phyloP scores from a whole-genome alignment of 2,329 filamentous ascomycete genomes.

The Cladosporium sp. region DNA sequence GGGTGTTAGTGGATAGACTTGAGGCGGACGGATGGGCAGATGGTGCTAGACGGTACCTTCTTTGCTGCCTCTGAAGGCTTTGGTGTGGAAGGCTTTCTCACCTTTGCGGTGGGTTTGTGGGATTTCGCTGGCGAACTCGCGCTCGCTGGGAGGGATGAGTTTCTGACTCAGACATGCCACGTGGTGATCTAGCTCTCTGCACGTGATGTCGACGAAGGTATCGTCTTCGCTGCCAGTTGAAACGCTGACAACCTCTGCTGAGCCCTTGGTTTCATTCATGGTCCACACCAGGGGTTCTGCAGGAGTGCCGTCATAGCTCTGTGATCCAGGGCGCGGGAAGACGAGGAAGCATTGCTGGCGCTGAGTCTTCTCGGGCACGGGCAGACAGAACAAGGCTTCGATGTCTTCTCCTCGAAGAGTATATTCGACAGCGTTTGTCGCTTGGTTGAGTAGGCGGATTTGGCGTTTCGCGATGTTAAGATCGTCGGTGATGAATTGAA shows the following conservation, averaged over 20 bases:
- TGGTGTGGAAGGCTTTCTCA: constrained; percentile 64
- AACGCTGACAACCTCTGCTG: neutral
- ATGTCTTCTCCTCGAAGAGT: constrained; percentile 53
- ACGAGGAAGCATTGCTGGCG: constrained; percentile 64
- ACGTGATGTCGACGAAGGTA: constrained; percentile 47
- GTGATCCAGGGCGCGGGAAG: constrained; percentile 54
- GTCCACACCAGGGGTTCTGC: constrained; percentile 62
- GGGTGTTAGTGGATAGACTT: neutral
- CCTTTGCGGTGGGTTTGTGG: constrained; percentile 62
- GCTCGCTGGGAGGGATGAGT: constrained; percentile 54
- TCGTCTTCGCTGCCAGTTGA: constrained; percentile 42
- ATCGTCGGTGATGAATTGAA: constrained; percentile 52
- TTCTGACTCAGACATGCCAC: constrained; percentile 47
- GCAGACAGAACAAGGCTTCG: constrained; percentile 61
- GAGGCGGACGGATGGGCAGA: neutral
- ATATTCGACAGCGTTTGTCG: constrained; percentile 34
- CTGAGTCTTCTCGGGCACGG: constrained; percentile 64
- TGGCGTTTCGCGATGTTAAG: constrained; percentile 28
- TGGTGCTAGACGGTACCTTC: constrained; percentile 51
- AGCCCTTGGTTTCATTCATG: constrained; percentile 51
- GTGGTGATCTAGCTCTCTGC: constrained; percentile 50
- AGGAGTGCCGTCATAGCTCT: constrained; percentile 33
- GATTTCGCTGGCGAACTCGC: constrained; percentile 61
- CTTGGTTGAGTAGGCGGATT: constrained; percentile 31
- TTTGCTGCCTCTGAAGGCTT: constrained; percentile 64